Base-by-base conservation (phyloP, 2,329 filamentous ascomycete species). In the Podosphaera fusca region DNA sequence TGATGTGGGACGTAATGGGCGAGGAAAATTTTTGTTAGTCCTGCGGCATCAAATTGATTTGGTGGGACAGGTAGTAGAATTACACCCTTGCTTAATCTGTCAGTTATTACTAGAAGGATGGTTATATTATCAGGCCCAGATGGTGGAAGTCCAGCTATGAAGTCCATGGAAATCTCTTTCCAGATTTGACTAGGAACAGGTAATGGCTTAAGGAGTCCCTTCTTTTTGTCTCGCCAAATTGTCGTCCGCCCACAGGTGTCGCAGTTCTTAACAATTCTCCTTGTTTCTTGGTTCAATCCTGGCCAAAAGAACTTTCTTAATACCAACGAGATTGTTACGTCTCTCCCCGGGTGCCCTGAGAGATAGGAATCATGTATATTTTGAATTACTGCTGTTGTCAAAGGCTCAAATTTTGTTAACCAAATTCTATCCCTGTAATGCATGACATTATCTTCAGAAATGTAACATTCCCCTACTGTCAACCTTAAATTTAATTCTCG, bases 121-220 rank as follows among this genome's bases (percentile, higher is more conserved):
- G 40, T 2, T 45, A 45, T 45, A 12, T 45, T 45, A 12, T 45
- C 40, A 45, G 40, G 40, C 21, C 40, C 40, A 45, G 40, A 45
- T 2, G 40, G 40, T 2, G 2, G 40, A 45, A 45, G 2, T 10
- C 40, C 40, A 45, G 49, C 34, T 2, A 52, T 56, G 31, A 42
- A 56, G 30, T 58, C 57, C 54, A 58, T 58, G 31, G 53, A 51
- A 21, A 58, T 55, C 14, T 58, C 42, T 53, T 38, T 5, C 46
- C 47, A 58, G 7, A 55, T 55, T 14, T 49, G 14, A 5, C 31
- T 35, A 9, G 47, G 57, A 2, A 58, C 34, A 58, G 21, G 21
- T 21, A 21, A 21, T 21, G 21, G 21, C 21, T 21, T 21, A 21
- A 21, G 21, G 21, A 21, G 35, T 35, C 57, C 57, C 29, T 55